Evolutionary conservation across 176 grass and related monocot species (phyloP).

Genomic region (Urochloa ruziziensis): DNA sequence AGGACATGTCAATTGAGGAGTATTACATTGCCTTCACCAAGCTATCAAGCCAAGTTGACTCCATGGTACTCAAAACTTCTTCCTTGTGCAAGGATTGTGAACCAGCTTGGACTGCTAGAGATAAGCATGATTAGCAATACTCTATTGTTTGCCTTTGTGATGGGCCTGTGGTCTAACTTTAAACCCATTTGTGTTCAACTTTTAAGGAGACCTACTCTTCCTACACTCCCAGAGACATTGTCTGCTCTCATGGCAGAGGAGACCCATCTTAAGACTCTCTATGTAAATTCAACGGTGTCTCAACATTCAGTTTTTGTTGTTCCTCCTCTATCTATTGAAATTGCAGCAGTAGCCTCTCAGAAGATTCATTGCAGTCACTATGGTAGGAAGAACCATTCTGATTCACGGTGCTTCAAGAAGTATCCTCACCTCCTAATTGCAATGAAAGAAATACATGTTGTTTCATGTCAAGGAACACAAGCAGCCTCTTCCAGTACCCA

Average conservation of each 20-base stretch:
- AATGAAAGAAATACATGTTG: not conserved
- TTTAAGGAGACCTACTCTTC: not conserved
- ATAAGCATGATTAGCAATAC: not conserved
- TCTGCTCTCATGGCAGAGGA: not conserved
- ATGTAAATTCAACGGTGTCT: not conserved
- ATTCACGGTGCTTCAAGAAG: not conserved
- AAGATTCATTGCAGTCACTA: not conserved
- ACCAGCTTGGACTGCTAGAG: not conserved
- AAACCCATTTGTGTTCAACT: not conserved
- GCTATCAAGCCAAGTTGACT: not conserved
- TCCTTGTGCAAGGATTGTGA: not conserved
- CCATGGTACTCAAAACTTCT: not conserved
- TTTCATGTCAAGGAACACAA: not conserved
- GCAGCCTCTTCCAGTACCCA: not conserved
- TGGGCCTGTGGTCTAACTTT: not conserved
- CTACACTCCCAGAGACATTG: not conserved
- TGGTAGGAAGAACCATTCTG: not conserved
- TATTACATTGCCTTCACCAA: not conserved
- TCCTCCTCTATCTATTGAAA: not conserved
- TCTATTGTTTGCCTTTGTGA: not conserved
- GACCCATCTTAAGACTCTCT: not conserved
- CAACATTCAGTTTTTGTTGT: not conserved
- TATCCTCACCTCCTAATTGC: not conserved
- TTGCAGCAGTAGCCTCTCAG: not conserved
- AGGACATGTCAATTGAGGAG: not conserved